These are phyloP conservation scores for Cutaneotrichosporon sp. DNA, from an alignment of 1,284 basidiomycete species.

Conservation along the genomic window DNA sequence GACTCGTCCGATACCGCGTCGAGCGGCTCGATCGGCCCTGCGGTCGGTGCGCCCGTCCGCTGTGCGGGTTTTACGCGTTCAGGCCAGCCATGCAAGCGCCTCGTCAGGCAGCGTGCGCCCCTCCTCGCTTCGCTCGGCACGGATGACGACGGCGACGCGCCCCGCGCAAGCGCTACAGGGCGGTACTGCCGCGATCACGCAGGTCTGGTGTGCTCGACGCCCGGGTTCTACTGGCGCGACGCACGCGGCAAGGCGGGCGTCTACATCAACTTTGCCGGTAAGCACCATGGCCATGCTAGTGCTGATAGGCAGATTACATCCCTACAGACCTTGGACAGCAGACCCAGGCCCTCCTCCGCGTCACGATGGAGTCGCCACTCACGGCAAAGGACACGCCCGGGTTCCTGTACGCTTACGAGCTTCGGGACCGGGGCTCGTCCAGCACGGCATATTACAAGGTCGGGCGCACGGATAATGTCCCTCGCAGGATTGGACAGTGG, in stretches of 20 bases:
- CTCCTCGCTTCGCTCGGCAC: slow-evolving; percentile 19
- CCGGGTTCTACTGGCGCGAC: slow-evolving; percentile 43
- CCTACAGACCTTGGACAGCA: slow-evolving; percentile 42
- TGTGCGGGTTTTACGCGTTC: slow-evolving; percentile 45
- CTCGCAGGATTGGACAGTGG: slow-evolving; percentile 46
- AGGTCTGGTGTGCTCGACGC: slow-evolving; percentile 37
- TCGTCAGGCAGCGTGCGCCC: slow-evolving; percentile 36
- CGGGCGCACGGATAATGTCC: slow-evolving; percentile 47
- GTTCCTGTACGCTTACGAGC: slow-evolving; percentile 46
- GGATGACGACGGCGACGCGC: slow-evolving; percentile 17
- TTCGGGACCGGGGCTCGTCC: slow-evolving; percentile 34
- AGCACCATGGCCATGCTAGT: not conserved
- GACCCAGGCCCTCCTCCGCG: slow-evolving; percentile 42
- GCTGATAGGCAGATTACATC: slow-evolving; percentile 32
- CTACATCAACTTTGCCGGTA: slow-evolving; percentile 43
- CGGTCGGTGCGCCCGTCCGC: slow-evolving; percentile 13
- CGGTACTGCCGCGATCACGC: slow-evolving; percentile 48
- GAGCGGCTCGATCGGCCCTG: not conserved
- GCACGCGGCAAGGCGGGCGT: slow-evolving; percentile 19
- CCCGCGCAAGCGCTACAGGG: slow-evolving; percentile 16
- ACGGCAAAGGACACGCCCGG: slow-evolving; percentile 43
- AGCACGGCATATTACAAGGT: slow-evolving; percentile 42
- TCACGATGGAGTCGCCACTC: slow-evolving; percentile 45
- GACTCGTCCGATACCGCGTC: no score
- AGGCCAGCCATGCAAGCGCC: slow-evolving; percentile 43